Evolutionary conservation across 768 basidiomycete genomes (phyloP).

Genomic region (Termitomyces sp.): DNA sequence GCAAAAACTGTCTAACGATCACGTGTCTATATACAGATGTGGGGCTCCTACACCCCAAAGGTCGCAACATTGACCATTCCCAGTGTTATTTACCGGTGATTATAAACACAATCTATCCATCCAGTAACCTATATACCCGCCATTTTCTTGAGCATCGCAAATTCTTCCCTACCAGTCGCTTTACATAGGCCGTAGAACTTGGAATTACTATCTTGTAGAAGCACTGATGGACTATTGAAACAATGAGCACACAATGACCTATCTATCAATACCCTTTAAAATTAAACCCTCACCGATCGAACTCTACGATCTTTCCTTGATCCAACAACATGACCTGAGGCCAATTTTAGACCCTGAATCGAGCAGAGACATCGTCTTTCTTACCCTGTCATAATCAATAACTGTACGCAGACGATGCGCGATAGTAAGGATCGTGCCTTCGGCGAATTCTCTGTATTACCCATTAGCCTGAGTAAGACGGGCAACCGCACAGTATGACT

Average conservation of each 20-base stretch:
- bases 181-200: constrained; percentile 66
- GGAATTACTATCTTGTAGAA: constrained; percentile 52
- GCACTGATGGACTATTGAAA: constrained; percentile 37
- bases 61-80: too few relatives aligned
- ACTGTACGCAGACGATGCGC: constrained; percentile 76
- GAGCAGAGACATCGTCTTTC: constrained; percentile 30
- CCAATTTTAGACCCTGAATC: background rate
- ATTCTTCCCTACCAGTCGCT: constrained; percentile 70
- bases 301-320: constrained; percentile 73
- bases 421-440: constrained; percentile 79
- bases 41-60: too few relatives aligned
- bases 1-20: too few relatives aligned
- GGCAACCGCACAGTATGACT: background rate
- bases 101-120: background rate
- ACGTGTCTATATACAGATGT: too few relatives aligned
- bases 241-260: background rate
- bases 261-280: background rate
- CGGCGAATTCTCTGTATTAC: constrained; percentile 58
- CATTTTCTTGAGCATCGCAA: constrained; percentile 61
- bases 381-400: constrained; percentile 78
- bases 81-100: background rate
- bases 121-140: constrained; percentile 33
- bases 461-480: background rate
- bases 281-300: constrained; percentile 40
- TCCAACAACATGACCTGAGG: constrained; percentile 71